Base-by-base conservation (phyloP, 495 filamentous ascomycete genomes). In the Mytilinidion resinicola region DNA sequence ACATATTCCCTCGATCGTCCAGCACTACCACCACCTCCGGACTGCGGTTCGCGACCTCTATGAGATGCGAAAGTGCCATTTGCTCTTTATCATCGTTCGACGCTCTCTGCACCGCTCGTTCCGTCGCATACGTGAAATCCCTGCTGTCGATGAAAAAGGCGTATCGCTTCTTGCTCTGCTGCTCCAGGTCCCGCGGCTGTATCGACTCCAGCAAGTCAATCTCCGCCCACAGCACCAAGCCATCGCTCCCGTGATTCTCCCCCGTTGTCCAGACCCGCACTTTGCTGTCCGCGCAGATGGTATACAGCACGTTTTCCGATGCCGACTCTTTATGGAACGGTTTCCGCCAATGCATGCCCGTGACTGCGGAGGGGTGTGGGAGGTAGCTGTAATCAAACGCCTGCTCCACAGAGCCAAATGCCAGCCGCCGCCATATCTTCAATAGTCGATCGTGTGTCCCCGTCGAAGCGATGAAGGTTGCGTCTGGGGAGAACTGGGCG, bases 381-480 rank as follows among this genome's bases (percentile, higher is more conserved):
- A 99, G 82, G 72, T 99, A 99, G 4, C 84, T 82, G 66, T 91
- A 88, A 64, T 97, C 93, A 69, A 96, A 96, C 34, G 88, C 82
- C 20, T 88, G 87, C 64, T 92, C 88, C 59, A 88, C 85, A 10
- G 82, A 80, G 15, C 89, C 89, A 70, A 89, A 96, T n/a, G 86
- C 87, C 17, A 95, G 73, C 60, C 92, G 78, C 59, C 90, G 82
- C 93, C 93, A 99, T 67, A 97, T 80, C 73, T 97, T 99, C 49
- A 92, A 83, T 19, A 97, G 75, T 41, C 86, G 80, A 67, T 97
- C 93, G 68, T 89, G 83, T 47, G 74, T 74, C 35, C 90, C 90
- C 9, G 89, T 82, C 4, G 89, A 90, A 10, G 91, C 91, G 37
- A 96, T 87, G 34, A 96, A 80, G 8, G 82, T 82, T 17, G 87